Evolutionary conservation across 1,139 yeast species (phyloP).

Genomic region (Yamadazyma dushanensis): DNA sequence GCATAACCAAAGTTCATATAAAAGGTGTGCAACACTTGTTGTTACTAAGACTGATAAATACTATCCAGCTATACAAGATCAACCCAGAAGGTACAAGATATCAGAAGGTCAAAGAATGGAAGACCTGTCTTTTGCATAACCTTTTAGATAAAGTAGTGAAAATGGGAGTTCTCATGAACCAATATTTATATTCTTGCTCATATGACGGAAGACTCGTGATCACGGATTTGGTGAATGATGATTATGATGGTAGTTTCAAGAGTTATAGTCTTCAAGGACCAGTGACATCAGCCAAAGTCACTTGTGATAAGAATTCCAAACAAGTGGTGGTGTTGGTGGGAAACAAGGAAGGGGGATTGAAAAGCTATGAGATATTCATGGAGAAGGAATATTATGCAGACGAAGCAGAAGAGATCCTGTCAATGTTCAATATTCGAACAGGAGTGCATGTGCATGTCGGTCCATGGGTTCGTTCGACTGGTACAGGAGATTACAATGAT

Average conservation of each 20-base stretch:
- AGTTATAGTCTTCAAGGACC: slow-evolving; percentile 34
- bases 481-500: neutral
- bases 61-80: slow-evolving; percentile 32
- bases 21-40: slow-evolving; percentile 24
- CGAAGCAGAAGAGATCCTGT: neutral
- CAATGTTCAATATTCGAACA: slow-evolving; percentile 1
- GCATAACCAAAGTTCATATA: slow-evolving; percentile 8
- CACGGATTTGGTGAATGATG: slow-evolving; percentile 46
- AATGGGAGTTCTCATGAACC: slow-evolving; percentile 28
- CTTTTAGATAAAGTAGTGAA: slow-evolving; percentile 21
- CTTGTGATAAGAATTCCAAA: slow-evolving; percentile 13
- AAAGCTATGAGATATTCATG: slow-evolving; percentile 23
- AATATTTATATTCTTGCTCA: slow-evolving; percentile 45
- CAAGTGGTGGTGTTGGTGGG: slow-evolving; percentile 34
- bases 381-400: slow-evolving; percentile 5
- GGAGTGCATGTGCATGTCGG: neutral
- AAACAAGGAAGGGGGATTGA: slow-evolving; percentile 48
- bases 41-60: slow-evolving; percentile 29
- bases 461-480: neutral
- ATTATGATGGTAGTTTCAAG: slow-evolving; percentile 30
- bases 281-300: slow-evolving; percentile 34
- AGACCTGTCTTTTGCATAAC: slow-evolving; percentile 21
- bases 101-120: slow-evolving; percentile 39
- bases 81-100: slow-evolving; percentile 15
- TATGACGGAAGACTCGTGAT: slow-evolving; percentile 43